Percentiles rank a stretch among this genome's conserved stretches.
Conservation (phyloP, 2,329 filamentous ascomycete species). For the Aspergillus texensis region DNA sequence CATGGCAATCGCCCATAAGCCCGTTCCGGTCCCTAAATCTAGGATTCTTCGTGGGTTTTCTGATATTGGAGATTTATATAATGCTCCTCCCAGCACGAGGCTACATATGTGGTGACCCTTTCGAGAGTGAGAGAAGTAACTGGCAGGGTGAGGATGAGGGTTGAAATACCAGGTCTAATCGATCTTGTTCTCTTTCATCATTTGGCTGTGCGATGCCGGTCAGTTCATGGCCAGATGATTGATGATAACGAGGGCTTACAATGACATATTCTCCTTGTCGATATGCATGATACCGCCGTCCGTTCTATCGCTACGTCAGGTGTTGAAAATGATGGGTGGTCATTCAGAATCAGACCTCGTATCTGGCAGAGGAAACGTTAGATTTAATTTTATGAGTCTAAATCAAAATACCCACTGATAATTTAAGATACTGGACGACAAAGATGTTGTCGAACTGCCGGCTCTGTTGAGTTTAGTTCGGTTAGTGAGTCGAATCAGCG, state of each 20-base stretch:
- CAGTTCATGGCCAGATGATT: background rate
- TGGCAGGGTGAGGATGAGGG: background rate
- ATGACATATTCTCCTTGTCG: constrained; percentile 27
- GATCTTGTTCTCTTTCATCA: constrained; percentile 39
- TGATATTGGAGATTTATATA: constrained; percentile 34
- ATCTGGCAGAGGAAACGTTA: constrained; percentile 6
- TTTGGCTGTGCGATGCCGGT: constrained; percentile 28
- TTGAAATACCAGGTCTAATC: constrained; percentile 31
- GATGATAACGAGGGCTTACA: constrained; percentile 12
- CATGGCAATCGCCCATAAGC: constrained; percentile 45
- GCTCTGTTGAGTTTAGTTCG: constrained; percentile 1
- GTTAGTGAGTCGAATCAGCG: background rate
- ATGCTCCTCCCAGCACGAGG: constrained; percentile 32
- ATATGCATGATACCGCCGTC: constrained; percentile 28
- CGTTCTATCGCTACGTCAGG: constrained; percentile 22
- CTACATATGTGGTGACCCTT: constrained; percentile 35
- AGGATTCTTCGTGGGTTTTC: constrained; percentile 28
- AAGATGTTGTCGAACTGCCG: constrained; percentile 18
- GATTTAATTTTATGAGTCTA: background rate
- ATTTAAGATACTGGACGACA: constrained; percentile 22
- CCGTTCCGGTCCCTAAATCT: constrained; percentile 46
- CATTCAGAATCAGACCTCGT: constrained; percentile 11
- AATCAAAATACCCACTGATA: constrained; percentile 17
- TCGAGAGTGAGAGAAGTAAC: background rate
- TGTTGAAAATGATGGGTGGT: background rate